Percentiles rank a stretch among this genome's conserved stretches.
These are phyloP conservation scores for Xylariomycetidae sp. DNA, from an alignment of 2,329 filamentous ascomycete genomes.

Conservation along the genomic window DNA sequence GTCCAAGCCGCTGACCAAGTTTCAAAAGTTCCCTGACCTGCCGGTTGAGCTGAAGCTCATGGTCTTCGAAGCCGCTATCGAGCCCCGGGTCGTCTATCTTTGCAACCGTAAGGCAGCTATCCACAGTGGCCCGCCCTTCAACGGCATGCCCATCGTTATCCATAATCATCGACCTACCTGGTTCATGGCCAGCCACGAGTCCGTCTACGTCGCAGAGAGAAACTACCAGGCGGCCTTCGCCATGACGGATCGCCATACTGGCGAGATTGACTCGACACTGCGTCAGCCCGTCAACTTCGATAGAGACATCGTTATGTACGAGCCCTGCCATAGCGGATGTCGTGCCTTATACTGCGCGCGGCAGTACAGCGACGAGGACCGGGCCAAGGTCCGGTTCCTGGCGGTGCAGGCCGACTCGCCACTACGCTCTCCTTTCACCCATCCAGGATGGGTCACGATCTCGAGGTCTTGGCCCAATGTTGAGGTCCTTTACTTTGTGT, in stretches of 20 bases:
- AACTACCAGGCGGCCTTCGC: conserved; percentile 21
- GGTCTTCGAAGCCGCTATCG: conserved; percentile 24
- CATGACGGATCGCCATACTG: neutral
- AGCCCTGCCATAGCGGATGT: conserved; percentile 26
- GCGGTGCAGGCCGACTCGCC: conserved; percentile 24
- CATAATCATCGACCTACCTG: conserved; percentile 21
- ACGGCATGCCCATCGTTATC: conserved; percentile 8
- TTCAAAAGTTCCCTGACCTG: conserved; percentile 20
- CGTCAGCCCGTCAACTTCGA: conserved; percentile 17
- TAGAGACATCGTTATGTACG: conserved; percentile 23
- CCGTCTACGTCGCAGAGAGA: conserved; percentile 14
- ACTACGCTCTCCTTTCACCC: conserved; percentile 7
- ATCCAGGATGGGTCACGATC: conserved; percentile 23
- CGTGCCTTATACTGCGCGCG: conserved; percentile 22
- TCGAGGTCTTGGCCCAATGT: conserved; percentile 23
- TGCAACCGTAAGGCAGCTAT: conserved; percentile 18
- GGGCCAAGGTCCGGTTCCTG: conserved; percentile 16
- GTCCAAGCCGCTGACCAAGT: conserved; percentile 21
- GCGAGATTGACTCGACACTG: conserved; percentile 1
- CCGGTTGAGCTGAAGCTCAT: conserved; percentile 23
- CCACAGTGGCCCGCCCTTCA: conserved; percentile 5
- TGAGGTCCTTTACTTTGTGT: conserved; percentile 24
- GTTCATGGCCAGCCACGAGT: conserved; percentile 19
- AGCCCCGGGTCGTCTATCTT: conserved; percentile 23
- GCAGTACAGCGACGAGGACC: conserved; percentile 21